phyloP scores from a whole-genome alignment of 345 rosid species.

The Aurinia saxatilis region DNA sequence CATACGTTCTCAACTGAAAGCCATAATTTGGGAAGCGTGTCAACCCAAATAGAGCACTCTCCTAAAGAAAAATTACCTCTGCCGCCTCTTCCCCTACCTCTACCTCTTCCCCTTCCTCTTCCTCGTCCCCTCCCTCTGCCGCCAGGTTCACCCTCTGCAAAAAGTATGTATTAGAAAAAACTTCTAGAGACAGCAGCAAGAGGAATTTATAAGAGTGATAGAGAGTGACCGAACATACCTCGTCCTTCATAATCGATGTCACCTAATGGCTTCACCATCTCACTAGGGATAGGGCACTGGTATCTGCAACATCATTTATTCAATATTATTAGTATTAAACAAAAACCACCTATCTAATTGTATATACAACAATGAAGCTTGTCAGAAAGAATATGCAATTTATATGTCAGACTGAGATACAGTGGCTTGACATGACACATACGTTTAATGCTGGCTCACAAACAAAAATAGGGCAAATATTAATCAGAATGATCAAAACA shows the following conservation, averaged over 20 bases:
- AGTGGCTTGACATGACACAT: not conserved
- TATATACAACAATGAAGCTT: not conserved
- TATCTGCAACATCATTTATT: constrained; percentile 38
- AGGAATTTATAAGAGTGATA: not conserved
- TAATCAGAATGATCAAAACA: not conserved
- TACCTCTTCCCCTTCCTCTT: constrained; percentile 54
- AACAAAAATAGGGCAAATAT: not conserved
- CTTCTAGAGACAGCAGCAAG: not conserved
- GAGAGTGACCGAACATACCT: constrained; percentile 31
- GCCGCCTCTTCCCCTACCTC: constrained; percentile 31
- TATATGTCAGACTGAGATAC: not conserved
- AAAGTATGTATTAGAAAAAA: not conserved
- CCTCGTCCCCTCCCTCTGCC: constrained; percentile 63
- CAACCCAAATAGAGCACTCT: not conserved
- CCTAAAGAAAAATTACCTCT: constrained; percentile 19
- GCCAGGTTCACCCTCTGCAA: constrained; percentile 66
- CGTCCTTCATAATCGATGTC: constrained; percentile 51
- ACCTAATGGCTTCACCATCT: constrained; percentile 44
- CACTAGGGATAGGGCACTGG: constrained; percentile 67
- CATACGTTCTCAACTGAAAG: not conserved
- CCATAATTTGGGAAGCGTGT: not conserved
- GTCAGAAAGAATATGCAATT: not conserved
- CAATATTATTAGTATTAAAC: not conserved
- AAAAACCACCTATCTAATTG: not conserved
- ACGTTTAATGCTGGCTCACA: not conserved